Conservation (phyloP, 371 early-diverging fungal genomes). For the Sporodiniella umbellata region DNA sequence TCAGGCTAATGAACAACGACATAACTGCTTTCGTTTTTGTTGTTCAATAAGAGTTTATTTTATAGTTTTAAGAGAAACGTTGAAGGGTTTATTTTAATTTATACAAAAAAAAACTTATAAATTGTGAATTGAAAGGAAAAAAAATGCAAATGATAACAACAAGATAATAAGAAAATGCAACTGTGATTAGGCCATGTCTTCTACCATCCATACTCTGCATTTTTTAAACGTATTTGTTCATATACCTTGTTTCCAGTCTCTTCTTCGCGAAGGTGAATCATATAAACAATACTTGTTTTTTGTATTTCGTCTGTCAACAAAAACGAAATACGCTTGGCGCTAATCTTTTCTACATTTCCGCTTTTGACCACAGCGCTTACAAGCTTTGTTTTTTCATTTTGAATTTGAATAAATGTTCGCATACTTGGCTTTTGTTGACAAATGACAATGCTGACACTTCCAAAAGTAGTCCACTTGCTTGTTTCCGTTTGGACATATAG, state of each 20-base stretch:
- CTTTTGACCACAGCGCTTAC: conserved; percentile 39
- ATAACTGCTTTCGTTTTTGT: too few species aligned
- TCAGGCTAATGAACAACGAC: too few species aligned
- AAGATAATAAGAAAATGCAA: too few species aligned
- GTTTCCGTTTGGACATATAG: conserved; percentile 38
- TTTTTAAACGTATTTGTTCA: conserved; percentile 35
- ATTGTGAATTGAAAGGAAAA: too few species aligned
- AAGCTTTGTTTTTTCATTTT: conserved; percentile 38
- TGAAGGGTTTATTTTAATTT: background rate
- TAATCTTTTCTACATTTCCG: conserved; percentile 35
- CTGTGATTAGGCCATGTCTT: background rate
- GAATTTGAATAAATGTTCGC: conserved; percentile 40
- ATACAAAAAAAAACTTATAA: background rate
- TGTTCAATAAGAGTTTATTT: too few species aligned
- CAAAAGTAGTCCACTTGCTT: conserved; percentile 41
- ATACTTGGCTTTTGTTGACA: conserved; percentile 43
- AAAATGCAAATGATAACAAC: too few species aligned
- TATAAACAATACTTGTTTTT: conserved; percentile 39
- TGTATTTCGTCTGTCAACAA: conserved; percentile 27
- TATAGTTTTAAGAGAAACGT: too few species aligned
- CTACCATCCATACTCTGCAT: conserved; percentile 41
- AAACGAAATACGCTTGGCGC: conserved; percentile 34
- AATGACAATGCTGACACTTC: conserved; percentile 30
- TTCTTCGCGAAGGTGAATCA: conserved; percentile 45
- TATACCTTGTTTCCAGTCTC: conserved; percentile 34